Evolutionary conservation across 148 eudicot species (phyloP), one percentile per base, ranked within the genome.

Genomic region (Gaultheria prostrata): DNA sequence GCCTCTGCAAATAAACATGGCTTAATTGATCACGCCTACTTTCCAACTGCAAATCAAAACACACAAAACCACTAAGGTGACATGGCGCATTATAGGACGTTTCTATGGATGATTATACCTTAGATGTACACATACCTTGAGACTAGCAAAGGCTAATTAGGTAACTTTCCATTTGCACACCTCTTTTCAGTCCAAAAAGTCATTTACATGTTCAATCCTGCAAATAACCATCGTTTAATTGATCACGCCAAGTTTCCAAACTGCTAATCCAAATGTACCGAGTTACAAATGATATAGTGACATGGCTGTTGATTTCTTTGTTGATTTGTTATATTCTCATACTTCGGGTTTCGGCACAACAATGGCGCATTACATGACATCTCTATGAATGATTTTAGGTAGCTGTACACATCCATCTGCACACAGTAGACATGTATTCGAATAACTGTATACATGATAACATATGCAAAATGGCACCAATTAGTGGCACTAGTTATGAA

Each of bases 101-200:
- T 65, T 12, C 33, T 61, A 8, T 24, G 13, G 30, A 9, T 9
- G 4, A 65, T 65, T 3, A 13, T 26, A 65, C 71, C 15, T 61
- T 61, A n/a, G 28, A 8, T 18, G 18, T 26, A 69, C 73, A 69
- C 35, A 69, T 3, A 28, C 35, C 73, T 28, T 10, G 35, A 3
- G 14, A 1, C 7, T 70, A n/a, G 28, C 50, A 82, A 21, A 6
- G 30, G 30, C 6, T 15, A 5, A 26, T 71, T 82, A n/a, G 83
- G 83, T 70, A 70, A 46, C 49, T 70, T 17, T 69, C 75, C 77
- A 49, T 49, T 51, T 70, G 20, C 45, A 67, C 83, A 26, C 48
- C 50, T 81, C 63, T 81, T 28, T 51, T 26, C 53, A 14, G 13
- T 70, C 49, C 35, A 0, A 24, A n/a, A n/a, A 67, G 14, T 67